phyloP scores from a whole-genome alignment of 192 early-diverging fungal genomes.

The Cetraspora pellucida region DNA sequence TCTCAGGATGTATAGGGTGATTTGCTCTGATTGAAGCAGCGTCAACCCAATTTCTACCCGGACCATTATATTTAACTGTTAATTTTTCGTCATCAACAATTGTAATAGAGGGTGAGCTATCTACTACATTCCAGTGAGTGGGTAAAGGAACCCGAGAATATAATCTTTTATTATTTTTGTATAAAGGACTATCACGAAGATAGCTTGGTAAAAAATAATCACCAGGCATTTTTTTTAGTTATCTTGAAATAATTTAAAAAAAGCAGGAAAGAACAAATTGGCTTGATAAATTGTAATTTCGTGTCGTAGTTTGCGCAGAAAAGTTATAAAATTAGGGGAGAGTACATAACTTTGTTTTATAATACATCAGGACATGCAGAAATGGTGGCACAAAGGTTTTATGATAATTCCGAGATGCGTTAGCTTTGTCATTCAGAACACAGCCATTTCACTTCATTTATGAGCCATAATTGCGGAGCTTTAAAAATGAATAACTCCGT shows the following conservation, averaged over 20 bases:
- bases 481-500: no score
- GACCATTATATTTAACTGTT: conserved; percentile 36
- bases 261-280: no score
- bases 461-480: no score
- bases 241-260: not conserved
- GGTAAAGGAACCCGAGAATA: not conserved
- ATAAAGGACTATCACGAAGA: not conserved
- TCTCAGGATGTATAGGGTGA: conserved; percentile 76
- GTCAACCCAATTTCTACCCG: conserved; percentile 71
- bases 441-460: no score
- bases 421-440: no score
- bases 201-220: not conserved
- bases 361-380: no score
- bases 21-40: conserved; percentile 81
- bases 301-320: no score
- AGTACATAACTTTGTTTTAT: no score
- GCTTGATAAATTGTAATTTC: no score
- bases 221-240: not conserved
- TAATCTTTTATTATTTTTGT: not conserved
- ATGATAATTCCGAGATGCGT: no score
- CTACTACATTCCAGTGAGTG: not conserved
- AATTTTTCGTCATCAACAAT: not conserved
- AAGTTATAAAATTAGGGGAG: no score
- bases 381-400: no score
- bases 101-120: not conserved